These are phyloP conservation scores for Batrachochytrium dendrobatidis DNA, from an alignment of 371 early-diverging fungal genomes.

Conservation along the genomic window DNA sequence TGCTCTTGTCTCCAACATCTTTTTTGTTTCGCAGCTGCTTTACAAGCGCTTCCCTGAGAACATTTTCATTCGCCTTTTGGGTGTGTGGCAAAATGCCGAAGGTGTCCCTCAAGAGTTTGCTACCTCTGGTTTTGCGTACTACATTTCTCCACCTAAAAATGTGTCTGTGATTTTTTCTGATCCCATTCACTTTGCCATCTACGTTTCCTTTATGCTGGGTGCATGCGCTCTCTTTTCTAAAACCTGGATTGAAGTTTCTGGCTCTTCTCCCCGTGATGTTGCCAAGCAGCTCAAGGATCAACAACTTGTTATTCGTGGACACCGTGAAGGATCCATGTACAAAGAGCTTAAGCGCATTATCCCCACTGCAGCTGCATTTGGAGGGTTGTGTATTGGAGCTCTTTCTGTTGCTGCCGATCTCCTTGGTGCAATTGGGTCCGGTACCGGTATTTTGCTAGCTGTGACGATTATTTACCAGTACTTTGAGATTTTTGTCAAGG, in stretches of 20 bases:
- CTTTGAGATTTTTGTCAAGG: slow-evolving; percentile 97
- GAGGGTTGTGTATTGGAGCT: slow-evolving; percentile 94
- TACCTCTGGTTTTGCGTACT: slow-evolving; percentile 94
- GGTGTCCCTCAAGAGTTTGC: slow-evolving; percentile 87
- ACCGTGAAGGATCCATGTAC: slow-evolving; percentile 94
- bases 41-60: slow-evolving; percentile 93
- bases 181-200: slow-evolving; percentile 91
- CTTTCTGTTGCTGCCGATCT: slow-evolving; percentile 94
- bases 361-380: slow-evolving; percentile 90
- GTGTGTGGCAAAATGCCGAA: slow-evolving; percentile 89
- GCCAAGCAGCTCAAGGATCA: slow-evolving; percentile 97
- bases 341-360: slow-evolving; percentile 98
- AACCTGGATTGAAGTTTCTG: slow-evolving; percentile 98
- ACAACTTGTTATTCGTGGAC: slow-evolving; percentile 93
- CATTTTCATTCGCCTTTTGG: slow-evolving; percentile 88
- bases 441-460: slow-evolving; percentile 98
- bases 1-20: slow-evolving; percentile 91
- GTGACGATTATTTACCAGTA: slow-evolving; percentile 99
- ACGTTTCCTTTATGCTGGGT: slow-evolving; percentile 84
- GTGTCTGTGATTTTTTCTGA: slow-evolving; percentile 74
- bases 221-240: slow-evolving; percentile 95
- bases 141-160: slow-evolving; percentile 92
- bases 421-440: slow-evolving; percentile 88
- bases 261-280: slow-evolving; percentile 96
- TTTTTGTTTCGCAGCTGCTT: slow-evolving; percentile 94